Base-by-base conservation (phyloP, 345 rosid genomes). In the Sisymbrium irio region DNA sequence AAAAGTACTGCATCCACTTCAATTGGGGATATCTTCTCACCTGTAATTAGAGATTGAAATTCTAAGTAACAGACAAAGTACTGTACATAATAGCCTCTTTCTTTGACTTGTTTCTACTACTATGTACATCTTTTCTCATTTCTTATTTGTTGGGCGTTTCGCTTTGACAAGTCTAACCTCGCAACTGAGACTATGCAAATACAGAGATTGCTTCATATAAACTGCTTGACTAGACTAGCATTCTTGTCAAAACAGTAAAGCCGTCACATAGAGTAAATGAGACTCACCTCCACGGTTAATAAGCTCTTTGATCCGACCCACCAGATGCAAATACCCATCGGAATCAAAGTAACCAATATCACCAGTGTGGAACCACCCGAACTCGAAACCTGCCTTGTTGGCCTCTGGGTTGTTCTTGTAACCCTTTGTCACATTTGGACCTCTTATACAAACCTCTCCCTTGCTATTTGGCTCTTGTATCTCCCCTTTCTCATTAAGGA, bases 361-460 rank as follows among this genome's bases (percentile, higher is more conserved):
- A 11, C 97, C 98, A 0, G 98, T 91, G 60, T 89, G 98, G 74
- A 94, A 94, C 98, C 97, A 94, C 25, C 98, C 96, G 70, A 88
- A 91, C 74, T 76, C 85, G 64, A 83, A 94, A 49, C 93, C 97
- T 8, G 84, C 71, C 65, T 87, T 85, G 74, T 94, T 94, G 14
- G 96, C 98, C 20, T 89, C 92, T 1, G 95, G 91, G 55, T 94
- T 94, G 67, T 89, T 88, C 82, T 91, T 94, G 77, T 94, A 94
- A 17, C 97, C 97, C 46, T 83, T 85, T 6, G 98, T 91, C 76
- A 94, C 97, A 64, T 91, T 94, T n/a, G 84, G 80, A 10, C 98
- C 98, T 67, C 95, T 88, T 9, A 94, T 88, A 15, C 98, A 92
- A 39, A 90, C 95, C 77, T 92, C 98, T 0, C 98, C 98, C 0